Evolutionary conservation across 2,329 filamentous ascomycete species (phyloP).

Genomic region (Colletotrichum filicis): DNA sequence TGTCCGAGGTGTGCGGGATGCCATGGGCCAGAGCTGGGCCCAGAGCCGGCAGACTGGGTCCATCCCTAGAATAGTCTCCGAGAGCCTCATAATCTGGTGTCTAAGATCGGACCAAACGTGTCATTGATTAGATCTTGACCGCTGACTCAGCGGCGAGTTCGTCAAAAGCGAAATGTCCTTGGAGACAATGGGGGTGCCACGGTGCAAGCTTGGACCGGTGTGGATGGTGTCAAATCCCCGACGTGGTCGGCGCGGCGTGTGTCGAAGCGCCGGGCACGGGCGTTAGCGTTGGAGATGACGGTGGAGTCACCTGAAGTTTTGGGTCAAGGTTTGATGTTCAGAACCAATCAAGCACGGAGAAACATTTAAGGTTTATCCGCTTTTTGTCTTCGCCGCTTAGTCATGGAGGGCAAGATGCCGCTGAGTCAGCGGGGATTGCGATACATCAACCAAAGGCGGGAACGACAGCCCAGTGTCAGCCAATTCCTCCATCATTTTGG

Average conservation of each 20-base stretch:
- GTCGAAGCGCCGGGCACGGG: slow-evolving; percentile 12
- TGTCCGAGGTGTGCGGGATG: slow-evolving; percentile 17
- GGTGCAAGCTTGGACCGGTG: neutral
- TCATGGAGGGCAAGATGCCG: accelerated
- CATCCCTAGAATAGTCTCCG: neutral
- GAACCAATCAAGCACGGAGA: neutral
- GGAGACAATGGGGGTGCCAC: neutral
- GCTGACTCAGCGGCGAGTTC: slow-evolving; percentile 21
- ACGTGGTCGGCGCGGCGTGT: slow-evolving; percentile 14
- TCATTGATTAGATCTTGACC: neutral
- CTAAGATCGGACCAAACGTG: neutral
- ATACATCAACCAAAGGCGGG: slow-evolving; percentile 26
- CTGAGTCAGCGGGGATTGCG: slow-evolving; percentile 27
- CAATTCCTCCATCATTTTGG: slow-evolving; percentile 4
- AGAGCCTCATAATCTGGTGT: slow-evolving; percentile 4
- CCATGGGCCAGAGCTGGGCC: neutral
- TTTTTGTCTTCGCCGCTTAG: slow-evolving; percentile 1
- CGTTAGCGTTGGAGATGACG: neutral
- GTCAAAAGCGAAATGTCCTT: neutral
- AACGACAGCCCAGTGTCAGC: slow-evolving; percentile 1
- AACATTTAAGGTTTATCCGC: neutral
- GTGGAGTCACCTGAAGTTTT: slow-evolving; percentile 12
- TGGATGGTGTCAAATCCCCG: neutral
- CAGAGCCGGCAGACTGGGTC: neutral
- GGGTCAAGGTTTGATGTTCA: neutral